These are phyloP conservation scores for Phellinidium pouzarii DNA, from an alignment of 1,284 basidiomycete genomes.

Conservation along the genomic window DNA sequence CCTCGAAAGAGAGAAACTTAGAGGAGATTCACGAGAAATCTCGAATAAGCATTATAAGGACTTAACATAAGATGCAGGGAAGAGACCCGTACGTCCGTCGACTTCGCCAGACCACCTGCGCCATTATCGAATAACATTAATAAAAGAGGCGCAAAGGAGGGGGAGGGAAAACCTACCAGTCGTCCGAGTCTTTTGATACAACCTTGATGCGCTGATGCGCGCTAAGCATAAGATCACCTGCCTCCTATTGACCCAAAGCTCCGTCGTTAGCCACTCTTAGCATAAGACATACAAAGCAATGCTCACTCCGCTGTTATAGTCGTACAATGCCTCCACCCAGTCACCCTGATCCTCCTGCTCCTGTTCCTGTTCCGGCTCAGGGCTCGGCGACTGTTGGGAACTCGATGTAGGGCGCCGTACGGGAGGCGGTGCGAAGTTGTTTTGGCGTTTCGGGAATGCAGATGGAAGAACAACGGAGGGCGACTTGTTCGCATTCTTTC, in stretches of 20 bases:
- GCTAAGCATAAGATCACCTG: conserved; percentile 54
- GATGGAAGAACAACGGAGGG: conserved; percentile 36
- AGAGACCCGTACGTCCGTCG: conserved; percentile 55
- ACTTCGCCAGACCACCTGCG: conserved; percentile 70
- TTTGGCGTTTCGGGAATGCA: conserved; percentile 42
- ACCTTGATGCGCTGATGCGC: conserved; percentile 51
- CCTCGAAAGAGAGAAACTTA: too few species aligned
- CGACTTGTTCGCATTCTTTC: conserved; percentile 32
- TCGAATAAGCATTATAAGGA: conserved; percentile 34
- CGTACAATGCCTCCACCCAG: conserved; percentile 74
- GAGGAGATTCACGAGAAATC: neutral
- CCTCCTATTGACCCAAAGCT: conserved; percentile 38
- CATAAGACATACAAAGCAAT: neutral
- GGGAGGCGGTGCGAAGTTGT: conserved; percentile 52
- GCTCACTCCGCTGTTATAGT: conserved; percentile 58
- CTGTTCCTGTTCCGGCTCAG: conserved; percentile 28
- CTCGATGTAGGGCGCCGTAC: conserved; percentile 28
- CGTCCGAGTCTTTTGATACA: conserved; percentile 58
- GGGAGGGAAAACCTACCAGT: conserved; percentile 47
- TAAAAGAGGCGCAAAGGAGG: conserved; percentile 1
- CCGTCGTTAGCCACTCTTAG: neutral
- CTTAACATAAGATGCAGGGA: conserved; percentile 72
- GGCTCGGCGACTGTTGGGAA: conserved; percentile 21
- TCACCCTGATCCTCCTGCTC: conserved; percentile 46
- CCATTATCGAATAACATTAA: conserved; percentile 5